Percentiles rank a stretch among this genome's conserved stretches.
phyloP scores from a whole-genome alignment of 176 grass and related monocot species.

The Secale cereale region DNA sequence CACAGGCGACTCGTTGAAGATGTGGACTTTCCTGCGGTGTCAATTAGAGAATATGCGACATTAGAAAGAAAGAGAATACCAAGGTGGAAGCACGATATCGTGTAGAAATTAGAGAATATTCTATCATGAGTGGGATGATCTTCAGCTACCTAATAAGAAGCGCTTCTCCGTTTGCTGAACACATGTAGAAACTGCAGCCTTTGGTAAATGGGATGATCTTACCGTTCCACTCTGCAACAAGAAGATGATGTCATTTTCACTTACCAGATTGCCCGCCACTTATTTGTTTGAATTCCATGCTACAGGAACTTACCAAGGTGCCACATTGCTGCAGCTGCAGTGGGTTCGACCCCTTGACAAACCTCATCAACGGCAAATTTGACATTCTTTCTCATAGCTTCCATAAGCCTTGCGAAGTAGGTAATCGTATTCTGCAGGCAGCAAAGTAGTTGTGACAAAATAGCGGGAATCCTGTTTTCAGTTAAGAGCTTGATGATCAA shows the following conservation, averaged over 20 bases:
- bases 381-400: constrained; percentile 62
- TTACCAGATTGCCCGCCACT: neutral
- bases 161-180: constrained; percentile 33
- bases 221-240: constrained; percentile 76
- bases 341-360: constrained; percentile 39
- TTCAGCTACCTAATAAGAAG: constrained; percentile 61
- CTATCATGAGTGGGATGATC: neutral
- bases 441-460: neutral
- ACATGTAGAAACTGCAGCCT: constrained; percentile 66
- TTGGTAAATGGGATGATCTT: constrained; percentile 63
- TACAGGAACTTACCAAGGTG: constrained; percentile 59
- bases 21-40: constrained; percentile 46
- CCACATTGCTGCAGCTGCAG: constrained; percentile 47
- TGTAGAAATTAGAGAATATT: neutral
- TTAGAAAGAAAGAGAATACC: too few species aligned
- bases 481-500: neutral
- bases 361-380: constrained; percentile 53
- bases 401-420: constrained; percentile 52
- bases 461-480: neutral
- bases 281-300: neutral
- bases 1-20: constrained; percentile 57
- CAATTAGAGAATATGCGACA: too few species aligned
- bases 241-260: neutral
- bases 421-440: constrained; percentile 38
- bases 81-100: neutral